Conservation (phyloP, 352 stramenopile species). For the Peronospora destructor region DNA sequence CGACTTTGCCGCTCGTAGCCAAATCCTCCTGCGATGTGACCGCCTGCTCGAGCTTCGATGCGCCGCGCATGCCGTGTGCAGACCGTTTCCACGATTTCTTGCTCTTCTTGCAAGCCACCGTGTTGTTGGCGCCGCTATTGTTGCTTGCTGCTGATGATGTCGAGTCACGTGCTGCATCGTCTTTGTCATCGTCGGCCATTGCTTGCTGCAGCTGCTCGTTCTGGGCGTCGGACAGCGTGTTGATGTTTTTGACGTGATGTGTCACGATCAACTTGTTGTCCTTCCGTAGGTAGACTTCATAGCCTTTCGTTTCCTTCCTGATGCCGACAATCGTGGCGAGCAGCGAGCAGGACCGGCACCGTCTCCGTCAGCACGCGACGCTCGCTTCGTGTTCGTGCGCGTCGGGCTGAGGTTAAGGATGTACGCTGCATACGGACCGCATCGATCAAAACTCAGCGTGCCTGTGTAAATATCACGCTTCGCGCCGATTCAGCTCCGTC, state of each 20-base stretch:
- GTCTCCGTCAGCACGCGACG: background rate
- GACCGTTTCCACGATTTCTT: background rate
- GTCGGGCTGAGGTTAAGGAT: slow-evolving; percentile 24
- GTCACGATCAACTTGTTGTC: background rate
- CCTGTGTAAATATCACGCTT: slow-evolving; percentile 28
- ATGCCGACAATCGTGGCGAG: background rate
- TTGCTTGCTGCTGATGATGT: too few species aligned
- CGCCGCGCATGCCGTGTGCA: too few species aligned
- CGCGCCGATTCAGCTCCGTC: slow-evolving; percentile 20
- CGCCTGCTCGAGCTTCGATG: too few species aligned
- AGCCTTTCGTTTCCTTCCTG: background rate
- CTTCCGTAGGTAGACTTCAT: background rate
- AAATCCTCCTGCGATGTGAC: too few species aligned
- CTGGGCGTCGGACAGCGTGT: background rate
- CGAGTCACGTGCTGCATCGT: too few species aligned
- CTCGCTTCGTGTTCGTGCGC: slow-evolving; percentile 1
- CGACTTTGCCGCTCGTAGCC: too few species aligned
- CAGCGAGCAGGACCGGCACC: background rate
- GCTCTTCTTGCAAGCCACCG: background rate
- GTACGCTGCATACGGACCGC: slow-evolving; percentile 21
- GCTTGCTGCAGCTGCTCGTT: background rate
- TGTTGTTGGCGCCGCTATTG: too few species aligned
- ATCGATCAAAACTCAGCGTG: slow-evolving; percentile 21
- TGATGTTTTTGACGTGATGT: background rate
- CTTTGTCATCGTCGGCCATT: too few species aligned